These are phyloP conservation scores for Gossypium aridum DNA, from an alignment of 441 rosid genomes.

Conservation along the genomic window DNA sequence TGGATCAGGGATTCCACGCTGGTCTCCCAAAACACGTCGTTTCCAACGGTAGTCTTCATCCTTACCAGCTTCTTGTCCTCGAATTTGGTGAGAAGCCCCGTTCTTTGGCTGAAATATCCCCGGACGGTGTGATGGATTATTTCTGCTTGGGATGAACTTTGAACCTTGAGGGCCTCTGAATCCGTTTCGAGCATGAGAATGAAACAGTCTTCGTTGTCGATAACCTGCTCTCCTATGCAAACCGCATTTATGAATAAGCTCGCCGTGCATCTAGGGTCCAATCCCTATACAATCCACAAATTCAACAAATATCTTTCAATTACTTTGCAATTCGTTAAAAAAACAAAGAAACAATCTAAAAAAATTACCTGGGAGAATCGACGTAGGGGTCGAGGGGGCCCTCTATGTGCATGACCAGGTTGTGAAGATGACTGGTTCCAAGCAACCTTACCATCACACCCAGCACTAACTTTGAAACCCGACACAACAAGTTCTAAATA, in stretches of 20 bases:
- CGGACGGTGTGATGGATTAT: constrained; percentile 70
- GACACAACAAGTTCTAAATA: constrained; percentile 72
- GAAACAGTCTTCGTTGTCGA: constrained; percentile 59
- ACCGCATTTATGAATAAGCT: constrained; percentile 67
- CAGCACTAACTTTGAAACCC: constrained; percentile 82
- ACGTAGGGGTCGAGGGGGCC: constrained; percentile 81
- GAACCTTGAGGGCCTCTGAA: constrained; percentile 43
- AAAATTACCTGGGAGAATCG: constrained; percentile 69
- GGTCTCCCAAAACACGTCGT: constrained; percentile 78
- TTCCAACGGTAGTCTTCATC: constrained; percentile 47
- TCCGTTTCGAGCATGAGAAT: constrained; percentile 65
- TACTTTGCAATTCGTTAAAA: background rate
- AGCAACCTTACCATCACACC: constrained; percentile 82
- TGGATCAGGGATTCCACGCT: constrained; percentile 57
- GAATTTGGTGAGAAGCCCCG: constrained; percentile 64
- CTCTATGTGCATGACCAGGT: constrained; percentile 66
- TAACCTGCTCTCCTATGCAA: constrained; percentile 56
- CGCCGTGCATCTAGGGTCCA: constrained; percentile 82
- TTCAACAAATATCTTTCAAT: background rate
- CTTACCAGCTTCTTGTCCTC: constrained; percentile 72
- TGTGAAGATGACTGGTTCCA: constrained; percentile 92
- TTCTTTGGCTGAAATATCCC: constrained; percentile 89
- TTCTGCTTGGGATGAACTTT: constrained; percentile 63
- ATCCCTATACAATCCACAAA: constrained; percentile 39
- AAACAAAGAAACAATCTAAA: background rate